Percentiles rank a stretch among this genome's conserved stretches.
These are phyloP conservation scores for Lathyrus oleraceus DNA, from an alignment of 306 rosid genomes.

Conservation along the genomic window DNA sequence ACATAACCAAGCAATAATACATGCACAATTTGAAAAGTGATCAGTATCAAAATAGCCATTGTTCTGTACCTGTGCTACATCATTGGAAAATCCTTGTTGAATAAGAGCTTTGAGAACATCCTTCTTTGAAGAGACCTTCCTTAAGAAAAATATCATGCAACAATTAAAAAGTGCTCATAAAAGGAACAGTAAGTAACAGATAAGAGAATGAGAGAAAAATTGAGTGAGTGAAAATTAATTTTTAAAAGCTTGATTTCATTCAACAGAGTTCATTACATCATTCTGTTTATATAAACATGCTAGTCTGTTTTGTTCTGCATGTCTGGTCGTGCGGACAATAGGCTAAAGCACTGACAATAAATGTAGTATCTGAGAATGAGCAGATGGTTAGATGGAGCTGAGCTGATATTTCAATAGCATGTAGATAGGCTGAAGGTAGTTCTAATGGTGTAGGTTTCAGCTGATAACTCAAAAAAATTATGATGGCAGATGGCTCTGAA, in stretches of 20 bases:
- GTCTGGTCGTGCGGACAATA: background rate
- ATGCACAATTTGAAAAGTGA: slow-evolving; percentile 1
- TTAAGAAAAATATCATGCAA: slow-evolving; percentile 29
- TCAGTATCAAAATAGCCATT: slow-evolving; percentile 9
- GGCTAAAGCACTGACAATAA: background rate
- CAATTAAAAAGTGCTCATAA: slow-evolving; percentile 28
- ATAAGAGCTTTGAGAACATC: slow-evolving; percentile 61
- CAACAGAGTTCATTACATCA: background rate
- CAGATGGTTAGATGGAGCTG: background rate
- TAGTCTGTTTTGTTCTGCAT: background rate
- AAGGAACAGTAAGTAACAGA: slow-evolving; percentile 6
- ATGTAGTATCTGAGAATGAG: background rate
- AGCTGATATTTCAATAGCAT: background rate
- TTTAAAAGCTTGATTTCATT: background rate
- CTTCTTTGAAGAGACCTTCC: slow-evolving; percentile 72
- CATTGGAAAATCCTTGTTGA: slow-evolving; percentile 79
- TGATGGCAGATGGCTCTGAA: background rate
- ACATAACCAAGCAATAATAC: slow-evolving; percentile 31
- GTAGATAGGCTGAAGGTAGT: background rate
- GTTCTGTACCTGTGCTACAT: slow-evolving; percentile 82
- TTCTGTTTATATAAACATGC: slow-evolving; percentile 1
- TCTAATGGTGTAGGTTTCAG: background rate
- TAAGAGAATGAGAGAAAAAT: background rate
- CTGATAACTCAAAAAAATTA: background rate
- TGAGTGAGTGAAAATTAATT: background rate